Evolutionary conservation across 176 grass and related monocot genomes (phyloP).

Genomic region (Eremochloa ophiuroides): DNA sequence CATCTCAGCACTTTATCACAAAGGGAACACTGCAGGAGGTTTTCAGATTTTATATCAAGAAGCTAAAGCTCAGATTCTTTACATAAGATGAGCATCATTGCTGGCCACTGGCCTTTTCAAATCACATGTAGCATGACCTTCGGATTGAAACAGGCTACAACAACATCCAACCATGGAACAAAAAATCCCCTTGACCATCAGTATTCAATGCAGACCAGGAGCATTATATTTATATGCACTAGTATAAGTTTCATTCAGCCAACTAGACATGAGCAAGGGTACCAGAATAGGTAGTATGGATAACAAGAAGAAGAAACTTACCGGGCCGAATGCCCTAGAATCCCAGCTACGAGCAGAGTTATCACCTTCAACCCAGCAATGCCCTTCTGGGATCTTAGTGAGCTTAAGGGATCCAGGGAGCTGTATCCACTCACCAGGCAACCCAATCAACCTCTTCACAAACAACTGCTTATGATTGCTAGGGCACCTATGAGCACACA

Average conservation of each 20-base stretch:
- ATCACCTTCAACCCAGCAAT: slow-evolving; percentile 98
- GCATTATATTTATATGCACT: neutral
- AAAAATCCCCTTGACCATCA: neutral
- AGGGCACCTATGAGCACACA: slow-evolving; percentile 41
- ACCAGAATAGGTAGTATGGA: neutral
- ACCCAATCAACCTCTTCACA: slow-evolving; percentile 79
- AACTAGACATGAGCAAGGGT: neutral
- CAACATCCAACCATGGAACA: neutral
- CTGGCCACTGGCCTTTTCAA: neutral
- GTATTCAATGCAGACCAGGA: neutral
- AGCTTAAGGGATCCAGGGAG: slow-evolving; percentile 48
- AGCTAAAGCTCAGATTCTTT: neutral
- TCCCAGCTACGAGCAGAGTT: slow-evolving; percentile 69
- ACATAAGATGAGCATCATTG: neutral
- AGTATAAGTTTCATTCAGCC: neutral
- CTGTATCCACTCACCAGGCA: slow-evolving; percentile 81
- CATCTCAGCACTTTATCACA: neutral
- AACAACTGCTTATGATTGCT: slow-evolving; percentile 50
- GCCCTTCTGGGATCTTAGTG: slow-evolving; percentile 67
- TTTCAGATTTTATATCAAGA: neutral
- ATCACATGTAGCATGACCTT: neutral
- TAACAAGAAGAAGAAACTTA: slow-evolving; percentile 35
- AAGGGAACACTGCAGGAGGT: neutral
- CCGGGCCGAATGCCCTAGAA: slow-evolving; percentile 72
- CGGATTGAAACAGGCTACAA: neutral